Conservation (phyloP, 495 filamentous ascomycete species). For the Penicillium nucicola region DNA sequence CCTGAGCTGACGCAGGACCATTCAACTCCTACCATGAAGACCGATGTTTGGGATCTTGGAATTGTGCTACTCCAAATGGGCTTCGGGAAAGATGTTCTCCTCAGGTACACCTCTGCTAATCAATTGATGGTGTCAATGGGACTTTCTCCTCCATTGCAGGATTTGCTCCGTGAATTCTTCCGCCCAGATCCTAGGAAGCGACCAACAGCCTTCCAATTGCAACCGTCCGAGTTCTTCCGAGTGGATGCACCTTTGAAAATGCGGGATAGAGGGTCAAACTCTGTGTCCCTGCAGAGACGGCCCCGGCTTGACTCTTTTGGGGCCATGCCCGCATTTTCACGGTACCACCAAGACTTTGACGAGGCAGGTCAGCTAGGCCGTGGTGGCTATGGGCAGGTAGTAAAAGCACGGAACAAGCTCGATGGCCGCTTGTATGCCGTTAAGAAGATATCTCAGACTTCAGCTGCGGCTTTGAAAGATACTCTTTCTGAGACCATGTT, state of each 20-base stretch:
- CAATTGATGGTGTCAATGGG: constrained; percentile 60
- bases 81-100: constrained; percentile 74
- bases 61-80: constrained; percentile 89
- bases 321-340: constrained; percentile 49
- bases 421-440: constrained; percentile 92
- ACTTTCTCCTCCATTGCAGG: constrained; percentile 70
- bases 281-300: constrained; percentile 36
- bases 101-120: constrained; percentile 75
- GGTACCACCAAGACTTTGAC: constrained; percentile 84
- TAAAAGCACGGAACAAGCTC: constrained; percentile 89
- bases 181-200: constrained; percentile 77
- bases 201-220: constrained; percentile 83
- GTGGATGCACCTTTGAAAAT: constrained; percentile 49
- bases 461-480: constrained; percentile 73
- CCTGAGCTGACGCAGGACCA: constrained; percentile 68
- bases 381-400: constrained; percentile 96
- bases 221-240: constrained; percentile 82
- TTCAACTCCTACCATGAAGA: constrained; percentile 66
- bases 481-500: constrained; percentile 90
- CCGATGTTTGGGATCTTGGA: constrained; percentile 93
- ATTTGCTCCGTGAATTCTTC: constrained; percentile 80
- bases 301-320: constrained; percentile 48
- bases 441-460: constrained; percentile 89
- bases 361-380: constrained; percentile 86
- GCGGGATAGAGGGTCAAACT: constrained; percentile 35